Evolutionary conservation across 352 stramenopile species (phyloP), one percentile per base, ranked within the genome.

Genomic region (Phytophthora nicotianae): DNA sequence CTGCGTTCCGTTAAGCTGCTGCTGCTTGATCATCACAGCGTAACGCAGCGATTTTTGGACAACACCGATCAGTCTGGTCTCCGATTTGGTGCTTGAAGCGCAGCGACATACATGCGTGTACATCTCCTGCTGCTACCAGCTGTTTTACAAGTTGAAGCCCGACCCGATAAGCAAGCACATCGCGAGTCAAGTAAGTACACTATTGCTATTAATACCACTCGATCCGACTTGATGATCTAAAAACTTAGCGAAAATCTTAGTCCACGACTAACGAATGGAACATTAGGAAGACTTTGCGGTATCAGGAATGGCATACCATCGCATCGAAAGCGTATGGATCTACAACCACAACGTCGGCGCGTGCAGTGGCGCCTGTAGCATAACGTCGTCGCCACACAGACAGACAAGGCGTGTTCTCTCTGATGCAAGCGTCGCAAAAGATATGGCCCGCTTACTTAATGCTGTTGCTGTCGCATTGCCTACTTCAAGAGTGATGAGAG

Each of bases 131-230:
- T 43, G 4, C 26, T 14, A 29, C 59, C 59, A 68, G 51, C 59
- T 68, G 61, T 69, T 69, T 54, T 32, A 8, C n/a, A 38, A 63
- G 38, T 69, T 69, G 54, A 58, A 65, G 53, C 32, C n/a, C 27
- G 35, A 10, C 11, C 42, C 45, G 45, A 54, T 49, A 50, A 63
- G 56, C 46, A 58, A 50, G 38, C 38, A 46, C 32, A 23, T 17
- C 14, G 21, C 38, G 33, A 48, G 51, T 49, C 40, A 38, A 17
- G 32, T 13, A 17, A 38, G 32, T 38, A n/a, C 32, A n/a, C 13
- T 5, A 38, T n/a, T 38, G 32, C n/a, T 38, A n/a, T n/a, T n/a
- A n/a, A n/a, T n/a, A n/a, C n/a, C n/a, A n/a, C n/a, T n/a, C 50
- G 26, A 11, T 43, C 33, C 16, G 42, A 51, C 27, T 37, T n/a